phyloP scores from a whole-genome alignment of 345 rosid genomes.

The Nephelium lappaceum region DNA sequence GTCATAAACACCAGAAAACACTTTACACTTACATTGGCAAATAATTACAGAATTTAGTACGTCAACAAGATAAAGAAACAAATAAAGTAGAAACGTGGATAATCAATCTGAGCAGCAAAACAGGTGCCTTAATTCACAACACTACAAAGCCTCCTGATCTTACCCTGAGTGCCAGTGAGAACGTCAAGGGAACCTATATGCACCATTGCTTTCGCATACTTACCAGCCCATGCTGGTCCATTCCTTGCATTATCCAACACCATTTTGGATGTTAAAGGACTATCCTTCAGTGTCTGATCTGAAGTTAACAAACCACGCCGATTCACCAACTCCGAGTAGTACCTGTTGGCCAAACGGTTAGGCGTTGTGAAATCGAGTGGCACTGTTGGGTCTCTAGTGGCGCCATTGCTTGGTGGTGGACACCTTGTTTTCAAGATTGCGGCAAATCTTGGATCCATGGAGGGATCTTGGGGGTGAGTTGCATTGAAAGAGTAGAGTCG shows the following conservation, averaged over 20 bases:
- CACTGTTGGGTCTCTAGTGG: slow-evolving; percentile 16
- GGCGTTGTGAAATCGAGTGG: slow-evolving; percentile 33
- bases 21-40: neutral
- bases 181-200: slow-evolving; percentile 44
- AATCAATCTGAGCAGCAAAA: too few relatives aligned
- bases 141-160: slow-evolving; percentile 42
- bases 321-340: slow-evolving; percentile 32
- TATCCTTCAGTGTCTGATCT: slow-evolving; percentile 39
- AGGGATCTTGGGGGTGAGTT: slow-evolving; percentile 44
- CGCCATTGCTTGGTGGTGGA: slow-evolving; percentile 14
- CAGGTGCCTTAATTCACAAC: slow-evolving; percentile 21
- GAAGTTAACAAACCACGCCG: slow-evolving; percentile 43
- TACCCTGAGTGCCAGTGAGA: slow-evolving; percentile 36
- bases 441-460: slow-evolving; percentile 34
- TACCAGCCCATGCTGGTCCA: slow-evolving; percentile 26
- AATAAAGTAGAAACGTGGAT: neutral
- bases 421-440: slow-evolving; percentile 43
- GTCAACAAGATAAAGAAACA: neutral
- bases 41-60: neutral
- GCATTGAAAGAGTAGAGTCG: slow-evolving; percentile 40
- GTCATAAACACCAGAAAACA: too few relatives aligned
- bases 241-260: slow-evolving; percentile 35
- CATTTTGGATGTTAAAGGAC: slow-evolving; percentile 24
- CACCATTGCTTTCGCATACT: slow-evolving; percentile 43
- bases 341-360: slow-evolving; percentile 38